Evolutionary conservation across 345 rosid species (phyloP), one percentile per base, ranked within the genome.

Genomic region (Eucalyptus sp.): DNA sequence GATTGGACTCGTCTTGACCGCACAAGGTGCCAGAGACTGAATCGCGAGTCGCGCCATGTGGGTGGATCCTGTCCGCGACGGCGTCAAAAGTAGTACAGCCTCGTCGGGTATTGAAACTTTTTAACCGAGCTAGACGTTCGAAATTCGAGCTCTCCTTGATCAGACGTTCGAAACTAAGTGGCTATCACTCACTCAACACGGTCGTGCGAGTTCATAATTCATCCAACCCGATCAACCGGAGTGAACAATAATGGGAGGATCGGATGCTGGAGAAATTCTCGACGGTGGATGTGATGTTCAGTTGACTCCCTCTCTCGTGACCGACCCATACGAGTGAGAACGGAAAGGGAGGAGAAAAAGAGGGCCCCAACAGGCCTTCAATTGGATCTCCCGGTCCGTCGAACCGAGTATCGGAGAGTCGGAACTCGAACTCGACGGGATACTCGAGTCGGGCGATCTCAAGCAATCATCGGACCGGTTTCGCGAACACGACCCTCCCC

Each of bases 381-480:
- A 56, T 56, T 24, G 29, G 27, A 56, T 52, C 4, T 0, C 10
- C 2, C 24, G 7, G 0, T 24, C 58, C 24, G 0, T 52, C 8
- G 58, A 52, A 18, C 58, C 8, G 58, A 56, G 62, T 1, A 56
- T 24, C 5, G 62, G 29, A 2, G 62, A 24, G 13, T 22, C 29
- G 29, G 29, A 56, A 24, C 62, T 22, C 62, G 1, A 56, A 56
- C 62, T 9, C 29, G 10, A 56, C 3, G 13, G 29, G 1, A 22
- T 56, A 5, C 31, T 25, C 66, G 16, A 5, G 66, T 27, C 14
- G 4, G n/a, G 29, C 2, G 7, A 60, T 10, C 66, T 60, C n/a
- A 27, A 12, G 13, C 6, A 27, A 0, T 60, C 66, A 60, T 60
- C 66, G n/a, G 29, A 25, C 66, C 13, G 31, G 66, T 24, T 60